Percentiles rank a stretch among this genome's conserved stretches.
phyloP scores from a whole-genome alignment of 768 basidiomycete genomes.

The Suillus placidus region DNA sequence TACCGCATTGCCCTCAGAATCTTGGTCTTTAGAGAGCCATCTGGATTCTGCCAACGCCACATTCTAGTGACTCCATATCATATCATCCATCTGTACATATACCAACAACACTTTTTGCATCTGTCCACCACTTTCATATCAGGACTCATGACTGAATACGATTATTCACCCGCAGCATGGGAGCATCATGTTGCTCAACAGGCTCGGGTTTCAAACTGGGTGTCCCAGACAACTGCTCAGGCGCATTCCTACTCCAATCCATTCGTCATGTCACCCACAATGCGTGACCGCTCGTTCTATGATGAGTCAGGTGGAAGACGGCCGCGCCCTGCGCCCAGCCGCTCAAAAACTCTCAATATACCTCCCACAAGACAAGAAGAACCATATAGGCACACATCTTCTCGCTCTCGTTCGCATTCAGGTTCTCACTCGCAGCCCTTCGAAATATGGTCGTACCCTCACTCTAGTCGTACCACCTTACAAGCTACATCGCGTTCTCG shows the following conservation, averaged over 20 bases:
- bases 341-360: constrained; percentile 4
- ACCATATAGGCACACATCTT: constrained; percentile 22
- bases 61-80: not conserved
- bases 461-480: constrained; percentile 13
- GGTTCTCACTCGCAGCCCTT: constrained; percentile 27
- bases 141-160: constrained; percentile 58
- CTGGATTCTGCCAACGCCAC: constrained; percentile 11
- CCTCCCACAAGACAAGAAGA: constrained; percentile 18
- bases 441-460: constrained; percentile 20
- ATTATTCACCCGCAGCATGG: constrained; percentile 58
- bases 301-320: constrained; percentile 13
- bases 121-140: constrained; percentile 9
- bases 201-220: constrained; percentile 53
- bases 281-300: constrained; percentile 35
- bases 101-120: constrained; percentile 16
- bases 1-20: not conserved
- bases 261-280: constrained; percentile 31
- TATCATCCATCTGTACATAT: constrained; percentile 18
- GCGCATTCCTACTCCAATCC: constrained; percentile 32
- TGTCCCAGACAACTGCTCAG: constrained; percentile 41
- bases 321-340: constrained; percentile 13
- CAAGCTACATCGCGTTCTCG: constrained; percentile 28
- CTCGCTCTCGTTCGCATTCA: constrained; percentile 28
- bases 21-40: not conserved
- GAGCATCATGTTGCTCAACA: constrained; percentile 51